Conservation (phyloP, 495 filamentous ascomycete species). For the Neurospora sp. region DNA sequence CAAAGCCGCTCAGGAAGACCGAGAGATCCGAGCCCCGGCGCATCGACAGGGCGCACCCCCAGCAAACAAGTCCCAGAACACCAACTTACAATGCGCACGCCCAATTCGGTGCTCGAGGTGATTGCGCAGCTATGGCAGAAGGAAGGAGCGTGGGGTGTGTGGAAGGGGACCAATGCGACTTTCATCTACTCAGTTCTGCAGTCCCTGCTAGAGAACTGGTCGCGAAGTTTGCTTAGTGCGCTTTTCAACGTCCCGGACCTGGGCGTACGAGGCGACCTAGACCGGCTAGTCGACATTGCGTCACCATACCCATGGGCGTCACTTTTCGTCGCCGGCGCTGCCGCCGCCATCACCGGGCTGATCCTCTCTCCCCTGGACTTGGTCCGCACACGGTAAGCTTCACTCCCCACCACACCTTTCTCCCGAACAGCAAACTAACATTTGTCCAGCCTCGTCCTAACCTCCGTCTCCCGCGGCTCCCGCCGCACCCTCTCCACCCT, state of each 20-base stretch:
- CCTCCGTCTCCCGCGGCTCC: constrained; percentile 59
- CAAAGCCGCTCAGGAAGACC: constrained; percentile 26
- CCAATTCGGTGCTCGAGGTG: constrained; percentile 67
- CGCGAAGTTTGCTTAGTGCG: constrained; percentile 71
- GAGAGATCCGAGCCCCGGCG: constrained; percentile 21
- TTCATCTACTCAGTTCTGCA: constrained; percentile 81
- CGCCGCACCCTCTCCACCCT: constrained; percentile 66
- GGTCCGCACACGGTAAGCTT: constrained; percentile 62
- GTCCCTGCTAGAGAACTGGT: constrained; percentile 78
- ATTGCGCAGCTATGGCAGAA: constrained; percentile 79
- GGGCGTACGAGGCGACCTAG: constrained; percentile 45
- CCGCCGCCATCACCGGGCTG: constrained; percentile 68
- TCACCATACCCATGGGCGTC: constrained; percentile 64
- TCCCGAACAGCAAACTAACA: constrained; percentile 8
- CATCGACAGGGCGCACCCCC: constrained; percentile 10
- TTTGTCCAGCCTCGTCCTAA: constrained; percentile 56
- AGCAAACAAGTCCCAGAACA: constrained; percentile 36
- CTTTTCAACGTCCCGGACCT: constrained; percentile 76
- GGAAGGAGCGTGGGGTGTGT: constrained; percentile 82
- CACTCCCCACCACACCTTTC: no score
- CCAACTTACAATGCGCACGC: constrained; percentile 55
- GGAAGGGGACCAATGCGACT: constrained; percentile 88
- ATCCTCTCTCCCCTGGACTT: constrained; percentile 81
- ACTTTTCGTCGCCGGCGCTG: constrained; percentile 70
- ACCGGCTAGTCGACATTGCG: constrained; percentile 46